A percentile compares a stretch with the other conserved stretches of the same genome.
Evolutionary conservation across 2,329 filamentous ascomycete species (phyloP).

Genomic region (Botrytis galanthina): DNA sequence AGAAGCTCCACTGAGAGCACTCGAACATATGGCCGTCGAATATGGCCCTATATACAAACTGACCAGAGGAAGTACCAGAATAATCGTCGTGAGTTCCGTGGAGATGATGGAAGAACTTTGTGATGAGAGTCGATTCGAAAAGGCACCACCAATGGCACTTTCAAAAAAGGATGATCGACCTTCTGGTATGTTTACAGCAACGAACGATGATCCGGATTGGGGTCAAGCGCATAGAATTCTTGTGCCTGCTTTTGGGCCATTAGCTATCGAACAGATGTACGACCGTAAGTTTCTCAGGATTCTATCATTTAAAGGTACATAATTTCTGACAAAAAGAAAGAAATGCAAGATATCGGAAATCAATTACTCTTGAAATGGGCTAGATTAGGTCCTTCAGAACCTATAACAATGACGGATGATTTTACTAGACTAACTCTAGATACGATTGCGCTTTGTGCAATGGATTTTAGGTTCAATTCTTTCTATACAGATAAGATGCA

Average conservation of each 20-base stretch:
- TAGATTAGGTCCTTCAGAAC: slow-evolving; percentile 53
- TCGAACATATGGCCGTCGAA: slow-evolving; percentile 3
- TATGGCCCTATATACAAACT: slow-evolving; percentile 14
- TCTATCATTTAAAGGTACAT: background rate
- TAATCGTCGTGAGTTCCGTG: slow-evolving; percentile 1
- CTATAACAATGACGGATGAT: slow-evolving; percentile 61
- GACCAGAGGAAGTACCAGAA: background rate
- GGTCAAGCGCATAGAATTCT: slow-evolving; percentile 63
- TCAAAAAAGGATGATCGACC: slow-evolving; percentile 19
- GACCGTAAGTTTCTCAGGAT: slow-evolving; percentile 34
- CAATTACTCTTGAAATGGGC: slow-evolving; percentile 67
- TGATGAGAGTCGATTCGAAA: slow-evolving; percentile 12
- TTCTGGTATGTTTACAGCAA: slow-evolving; percentile 24
- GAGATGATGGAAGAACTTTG: slow-evolving; percentile 4
- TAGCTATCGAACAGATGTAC: slow-evolving; percentile 66
- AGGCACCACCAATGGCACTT: slow-evolving; percentile 19
- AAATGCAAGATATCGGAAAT: slow-evolving; percentile 64
- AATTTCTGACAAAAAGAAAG: slow-evolving; percentile 29
- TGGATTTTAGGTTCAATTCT: slow-evolving; percentile 62
- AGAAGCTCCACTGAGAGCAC: slow-evolving; percentile 3
- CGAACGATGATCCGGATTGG: slow-evolving; percentile 54
- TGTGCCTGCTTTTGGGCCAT: slow-evolving; percentile 65
- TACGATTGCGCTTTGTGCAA: slow-evolving; percentile 62
- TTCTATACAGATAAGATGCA: slow-evolving; percentile 69
- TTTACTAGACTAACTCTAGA: slow-evolving; percentile 71